phyloP scores from a whole-genome alignment of 441 rosid genomes.

The Eruca vesicaria region DNA sequence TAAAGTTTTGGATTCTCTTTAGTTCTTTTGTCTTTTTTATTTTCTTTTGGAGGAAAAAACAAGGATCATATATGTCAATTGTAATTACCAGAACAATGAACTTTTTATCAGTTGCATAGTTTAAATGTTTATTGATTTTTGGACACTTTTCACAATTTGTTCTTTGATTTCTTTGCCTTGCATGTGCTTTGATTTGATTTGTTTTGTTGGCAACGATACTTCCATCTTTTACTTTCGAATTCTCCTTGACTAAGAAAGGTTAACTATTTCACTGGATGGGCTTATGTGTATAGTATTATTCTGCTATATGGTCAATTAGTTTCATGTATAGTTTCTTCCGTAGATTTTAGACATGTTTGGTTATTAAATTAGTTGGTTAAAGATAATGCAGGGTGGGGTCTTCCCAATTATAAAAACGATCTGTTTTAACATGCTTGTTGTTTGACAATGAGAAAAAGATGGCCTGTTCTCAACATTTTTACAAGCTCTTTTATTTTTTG shows the following conservation, averaged over 20 bases:
- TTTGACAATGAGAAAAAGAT: conserved; percentile 31
- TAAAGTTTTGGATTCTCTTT: conserved; percentile 3
- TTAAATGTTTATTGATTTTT: conserved; percentile 17
- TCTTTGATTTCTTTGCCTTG: conserved; percentile 6
- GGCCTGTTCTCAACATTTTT: conserved; percentile 23
- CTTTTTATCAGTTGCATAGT: conserved; percentile 21
- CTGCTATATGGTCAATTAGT: conserved; percentile 14
- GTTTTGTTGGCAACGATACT: conserved; percentile 21
- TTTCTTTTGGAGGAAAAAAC: conserved; percentile 6
- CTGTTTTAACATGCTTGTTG: conserved; percentile 21
- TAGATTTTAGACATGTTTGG: conserved; percentile 18
- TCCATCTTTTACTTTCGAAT: conserved; percentile 14
- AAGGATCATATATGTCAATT: conserved; percentile 30
- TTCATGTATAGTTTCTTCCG: not conserved
- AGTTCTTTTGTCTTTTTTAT: not conserved
- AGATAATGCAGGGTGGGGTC: conserved; percentile 43
- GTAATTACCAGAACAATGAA: conserved; percentile 9
- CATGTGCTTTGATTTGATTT: conserved; percentile 26
- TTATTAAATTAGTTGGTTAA: conserved; percentile 23
- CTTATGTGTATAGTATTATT: not conserved
- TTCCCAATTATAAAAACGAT: conserved; percentile 18
- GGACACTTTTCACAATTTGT: conserved; percentile 18
- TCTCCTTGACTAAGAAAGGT: conserved; percentile 16
- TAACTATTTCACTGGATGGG: conserved; percentile 7
- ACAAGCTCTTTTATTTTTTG: conserved; percentile 18